A percentile compares a stretch with the other conserved stretches of the same genome.
These are phyloP conservation scores for Stachybotrys echinatus DNA, from an alignment of 2,329 filamentous ascomycete genomes.

Conservation along the genomic window DNA sequence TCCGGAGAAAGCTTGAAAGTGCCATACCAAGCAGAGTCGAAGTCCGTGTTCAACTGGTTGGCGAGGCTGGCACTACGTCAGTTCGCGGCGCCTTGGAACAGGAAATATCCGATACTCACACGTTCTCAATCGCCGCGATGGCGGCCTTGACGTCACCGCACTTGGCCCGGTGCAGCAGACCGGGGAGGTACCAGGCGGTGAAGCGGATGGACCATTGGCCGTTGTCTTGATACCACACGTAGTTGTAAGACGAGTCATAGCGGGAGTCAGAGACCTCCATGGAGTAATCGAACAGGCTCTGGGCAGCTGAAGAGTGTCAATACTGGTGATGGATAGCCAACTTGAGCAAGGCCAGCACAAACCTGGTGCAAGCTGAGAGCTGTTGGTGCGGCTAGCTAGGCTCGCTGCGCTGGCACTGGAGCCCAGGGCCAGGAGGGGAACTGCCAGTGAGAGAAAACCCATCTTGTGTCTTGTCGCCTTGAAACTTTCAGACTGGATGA, in stretches of 20 bases:
- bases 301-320: constrained; percentile 18
- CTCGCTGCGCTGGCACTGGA: constrained; percentile 5
- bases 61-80: constrained; percentile 13
- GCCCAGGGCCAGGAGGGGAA: constrained; percentile 6
- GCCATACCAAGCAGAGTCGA: constrained; percentile 34
- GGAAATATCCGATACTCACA: constrained; percentile 16
- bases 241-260: constrained; percentile 35
- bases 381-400: constrained; percentile 3
- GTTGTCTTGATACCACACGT: constrained; percentile 34
- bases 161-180: constrained; percentile 27
- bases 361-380: too few species aligned
- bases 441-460: constrained; percentile 4
- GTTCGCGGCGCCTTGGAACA: not conserved
- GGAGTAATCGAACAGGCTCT: constrained; percentile 31
- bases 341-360: not conserved
- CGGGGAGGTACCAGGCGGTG: constrained; percentile 35
- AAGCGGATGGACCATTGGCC: constrained; percentile 37
- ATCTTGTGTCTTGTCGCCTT: too few species aligned
- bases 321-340: not conserved
- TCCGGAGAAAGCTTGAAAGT: constrained; percentile 34
- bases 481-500: too few species aligned
- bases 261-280: constrained; percentile 32
- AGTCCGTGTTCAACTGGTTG: constrained; percentile 29
- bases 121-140: constrained; percentile 25
- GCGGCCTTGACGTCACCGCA: constrained; percentile 28